A percentile compares a stretch with the other conserved stretches of the same genome.
These are phyloP conservation scores for Trichoderma virens DNA, from an alignment of 495 filamentous ascomycete genomes.

Conservation along the genomic window DNA sequence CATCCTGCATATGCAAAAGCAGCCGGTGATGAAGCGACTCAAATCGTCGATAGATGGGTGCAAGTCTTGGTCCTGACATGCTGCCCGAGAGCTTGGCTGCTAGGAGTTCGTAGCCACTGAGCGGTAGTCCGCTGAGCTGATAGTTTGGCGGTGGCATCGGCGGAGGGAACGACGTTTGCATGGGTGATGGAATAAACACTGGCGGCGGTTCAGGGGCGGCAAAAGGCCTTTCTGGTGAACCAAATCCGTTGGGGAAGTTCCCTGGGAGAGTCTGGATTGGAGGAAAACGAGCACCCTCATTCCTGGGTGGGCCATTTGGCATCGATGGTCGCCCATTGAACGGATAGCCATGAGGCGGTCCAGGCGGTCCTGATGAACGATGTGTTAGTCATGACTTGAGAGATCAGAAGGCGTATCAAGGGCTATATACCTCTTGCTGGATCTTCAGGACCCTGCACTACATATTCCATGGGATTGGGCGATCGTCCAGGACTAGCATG, in stretches of 20 bases:
- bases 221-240: not conserved
- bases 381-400: not conserved
- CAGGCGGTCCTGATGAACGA: not conserved
- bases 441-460: not conserved
- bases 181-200: not conserved
- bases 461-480: not conserved
- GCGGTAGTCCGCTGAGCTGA: slow-evolving; percentile 16
- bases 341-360: not conserved
- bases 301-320: not conserved
- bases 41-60: slow-evolving; percentile 79
- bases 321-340: not conserved
- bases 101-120: slow-evolving; percentile 60
- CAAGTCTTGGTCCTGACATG: slow-evolving; percentile 29
- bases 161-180: not conserved
- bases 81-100: slow-evolving; percentile 48
- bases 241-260: not conserved
- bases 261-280: not conserved
- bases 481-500: not conserved
- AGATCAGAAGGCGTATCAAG: not conserved
- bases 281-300: not conserved
- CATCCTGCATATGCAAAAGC: slow-evolving; percentile 79
- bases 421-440: not conserved
- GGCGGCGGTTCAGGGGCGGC: not conserved
- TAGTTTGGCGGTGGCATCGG: not conserved
- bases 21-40: slow-evolving; percentile 77